These are phyloP conservation scores for Paxillus ammoniavirescens DNA, from an alignment of 768 basidiomycete genomes.

Conservation along the genomic window DNA sequence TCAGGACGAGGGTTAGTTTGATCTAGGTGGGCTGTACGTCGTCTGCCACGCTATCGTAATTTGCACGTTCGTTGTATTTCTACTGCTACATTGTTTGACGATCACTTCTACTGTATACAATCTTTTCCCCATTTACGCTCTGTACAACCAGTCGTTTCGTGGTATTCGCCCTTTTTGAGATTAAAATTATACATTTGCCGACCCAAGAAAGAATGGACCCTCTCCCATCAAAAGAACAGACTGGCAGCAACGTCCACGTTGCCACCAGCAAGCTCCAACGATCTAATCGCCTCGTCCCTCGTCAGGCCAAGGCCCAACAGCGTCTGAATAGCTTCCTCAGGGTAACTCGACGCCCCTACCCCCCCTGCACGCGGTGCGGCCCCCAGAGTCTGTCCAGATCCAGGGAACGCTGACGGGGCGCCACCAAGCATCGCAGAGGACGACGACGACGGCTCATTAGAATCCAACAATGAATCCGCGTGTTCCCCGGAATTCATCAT, in stretches of 20 bases:
- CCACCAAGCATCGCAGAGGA: constrained; percentile 8
- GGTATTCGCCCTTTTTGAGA: not conserved
- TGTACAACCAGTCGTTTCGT: not conserved
- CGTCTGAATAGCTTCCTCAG: constrained; percentile 62
- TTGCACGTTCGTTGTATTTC: not conserved
- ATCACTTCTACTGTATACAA: not conserved
- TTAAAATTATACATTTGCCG: not conserved
- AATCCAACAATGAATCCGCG: constrained; percentile 18
- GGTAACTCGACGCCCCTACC: constrained; percentile 50
- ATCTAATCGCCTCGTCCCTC: constrained; percentile 72
- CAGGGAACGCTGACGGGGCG: constrained; percentile 59
- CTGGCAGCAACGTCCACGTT: constrained; percentile 89
- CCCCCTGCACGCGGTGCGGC: constrained; percentile 35
- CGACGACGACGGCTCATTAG: constrained; percentile 12
- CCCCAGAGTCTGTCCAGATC: constrained; percentile 64
- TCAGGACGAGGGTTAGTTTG: constrained; percentile 75
- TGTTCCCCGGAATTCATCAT: constrained; percentile 36
- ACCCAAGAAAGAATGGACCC: not conserved
- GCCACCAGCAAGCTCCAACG: constrained; percentile 77
- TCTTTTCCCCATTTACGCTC: not conserved
- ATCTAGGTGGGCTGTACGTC: constrained; percentile 41
- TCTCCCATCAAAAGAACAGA: constrained; percentile 62
- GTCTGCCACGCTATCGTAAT: not conserved
- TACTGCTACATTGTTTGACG: constrained; percentile 2
- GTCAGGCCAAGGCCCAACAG: constrained; percentile 78